phyloP scores from a whole-genome alignment of 345 rosid species.

The Bretschneidera sinensis region DNA sequence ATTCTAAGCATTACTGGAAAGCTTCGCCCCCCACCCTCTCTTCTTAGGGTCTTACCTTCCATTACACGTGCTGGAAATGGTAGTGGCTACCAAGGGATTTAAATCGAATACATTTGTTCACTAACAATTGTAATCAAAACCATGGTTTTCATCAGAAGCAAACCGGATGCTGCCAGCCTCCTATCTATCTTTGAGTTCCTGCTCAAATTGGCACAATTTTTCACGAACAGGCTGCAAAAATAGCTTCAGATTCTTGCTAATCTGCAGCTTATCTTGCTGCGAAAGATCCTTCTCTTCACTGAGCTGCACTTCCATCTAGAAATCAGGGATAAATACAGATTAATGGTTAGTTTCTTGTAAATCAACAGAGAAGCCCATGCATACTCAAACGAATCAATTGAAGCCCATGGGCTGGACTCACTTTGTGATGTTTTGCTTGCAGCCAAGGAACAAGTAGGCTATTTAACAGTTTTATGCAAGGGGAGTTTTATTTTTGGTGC shows the following conservation, averaged over 20 bases:
- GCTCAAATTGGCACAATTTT: conserved; percentile 69
- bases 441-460: too few species aligned
- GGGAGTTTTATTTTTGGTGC: too few species aligned
- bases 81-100: background rate
- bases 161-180: background rate
- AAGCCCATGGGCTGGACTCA: too few species aligned
- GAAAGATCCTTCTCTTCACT: conserved; percentile 55
- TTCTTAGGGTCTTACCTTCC: conserved; percentile 7
- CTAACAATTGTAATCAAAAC: background rate
- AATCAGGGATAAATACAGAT: background rate
- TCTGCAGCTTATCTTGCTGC: conserved; percentile 45
- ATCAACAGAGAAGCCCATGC: too few species aligned
- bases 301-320: conserved; percentile 56
- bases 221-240: conserved; percentile 69
- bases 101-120: conserved; percentile 13
- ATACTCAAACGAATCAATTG: too few species aligned
- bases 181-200: conserved; percentile 78
- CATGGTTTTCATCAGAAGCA: background rate
- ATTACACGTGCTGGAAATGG: conserved; percentile 1
- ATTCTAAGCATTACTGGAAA: conserved; percentile 3
- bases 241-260: conserved; percentile 52
- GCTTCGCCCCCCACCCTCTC: conserved; percentile 8
- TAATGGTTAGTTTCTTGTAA: background rate
- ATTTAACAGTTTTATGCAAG: too few species aligned
- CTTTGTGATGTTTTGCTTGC: too few species aligned